Conservation (phyloP, 495 filamentous ascomycete species). For the Aspergillus kassunensis region DNA sequence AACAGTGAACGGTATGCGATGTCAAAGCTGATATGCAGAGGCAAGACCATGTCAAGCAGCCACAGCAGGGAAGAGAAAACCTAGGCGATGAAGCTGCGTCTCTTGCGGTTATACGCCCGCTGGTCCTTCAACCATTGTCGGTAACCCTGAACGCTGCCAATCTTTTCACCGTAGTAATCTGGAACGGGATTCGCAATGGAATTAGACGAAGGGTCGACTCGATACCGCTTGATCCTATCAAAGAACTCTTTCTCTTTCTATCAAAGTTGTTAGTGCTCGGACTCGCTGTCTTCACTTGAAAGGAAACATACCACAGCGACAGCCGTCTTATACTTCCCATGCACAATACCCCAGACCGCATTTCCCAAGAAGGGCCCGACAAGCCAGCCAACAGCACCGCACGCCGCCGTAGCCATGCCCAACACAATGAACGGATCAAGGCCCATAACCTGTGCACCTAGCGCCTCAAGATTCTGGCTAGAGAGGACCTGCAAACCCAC, state of each 20-base stretch:
- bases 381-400: conserved; percentile 78
- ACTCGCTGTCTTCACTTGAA: too few relatives aligned
- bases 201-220: conserved; percentile 77
- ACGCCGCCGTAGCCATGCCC: conserved; percentile 68
- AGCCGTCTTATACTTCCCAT: conserved; percentile 59
- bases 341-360: conserved; percentile 65
- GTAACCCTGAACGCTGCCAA: conserved; percentile 85
- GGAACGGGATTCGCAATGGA: conserved; percentile 67
- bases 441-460: conserved; percentile 64
- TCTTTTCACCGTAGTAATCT: conserved; percentile 83
- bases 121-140: conserved; percentile 96
- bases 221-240: conserved; percentile 76
- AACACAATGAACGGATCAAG: conserved; percentile 85
- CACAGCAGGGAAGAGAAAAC: neutral
- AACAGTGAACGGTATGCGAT: neutral
- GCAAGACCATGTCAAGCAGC: neutral
- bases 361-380: conserved; percentile 76
- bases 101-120: conserved; percentile 92
- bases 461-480: conserved; percentile 60
- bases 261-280: conserved; percentile 11
- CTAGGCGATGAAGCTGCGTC: conserved; percentile 55
- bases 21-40: neutral
- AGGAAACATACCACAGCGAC: conserved; percentile 60
- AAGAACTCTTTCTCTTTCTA: conserved; percentile 94
- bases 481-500: conserved; percentile 61